Percentiles rank a stretch among this genome's conserved stretches.
Conservation (phyloP, 768 basidiomycete genomes). For the Royoungia palumana region DNA sequence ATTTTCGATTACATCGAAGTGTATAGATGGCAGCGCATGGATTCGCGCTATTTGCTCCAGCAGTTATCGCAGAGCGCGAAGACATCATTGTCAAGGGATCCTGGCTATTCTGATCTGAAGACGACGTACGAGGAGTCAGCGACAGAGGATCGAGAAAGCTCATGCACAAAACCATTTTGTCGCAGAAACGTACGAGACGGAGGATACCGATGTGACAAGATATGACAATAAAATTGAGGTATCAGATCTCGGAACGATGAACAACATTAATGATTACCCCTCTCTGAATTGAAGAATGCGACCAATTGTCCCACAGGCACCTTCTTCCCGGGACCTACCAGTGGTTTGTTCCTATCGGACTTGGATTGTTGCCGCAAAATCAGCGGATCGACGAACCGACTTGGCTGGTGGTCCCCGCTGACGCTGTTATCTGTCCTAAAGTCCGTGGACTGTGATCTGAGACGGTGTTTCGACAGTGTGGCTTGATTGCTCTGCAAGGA, state of each 20-base stretch:
- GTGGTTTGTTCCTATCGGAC: constrained; percentile 37
- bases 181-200: too few relatives aligned
- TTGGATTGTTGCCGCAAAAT: constrained; percentile 62
- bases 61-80: too few relatives aligned
- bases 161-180: too few relatives aligned
- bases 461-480: constrained; percentile 23
- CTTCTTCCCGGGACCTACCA: constrained; percentile 46
- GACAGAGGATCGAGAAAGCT: too few relatives aligned
- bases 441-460: constrained; percentile 41
- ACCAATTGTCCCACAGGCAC: constrained; percentile 74
- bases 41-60: too few relatives aligned
- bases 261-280: constrained; percentile 1
- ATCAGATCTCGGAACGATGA: neutral
- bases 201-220: neutral
- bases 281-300: constrained; percentile 70
- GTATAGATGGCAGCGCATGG: too few relatives aligned
- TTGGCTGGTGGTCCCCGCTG: constrained; percentile 8
- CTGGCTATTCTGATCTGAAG: too few relatives aligned
- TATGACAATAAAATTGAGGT: neutral
- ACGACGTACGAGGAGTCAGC: too few relatives aligned
- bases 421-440: constrained; percentile 22
- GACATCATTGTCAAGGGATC: too few relatives aligned
- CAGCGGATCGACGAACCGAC: constrained; percentile 76
- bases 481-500: constrained; percentile 30
- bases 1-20: too few relatives aligned